These are phyloP conservation scores for Magnusiomyces suaveolens DNA, from an alignment of 1,139 yeast species.

Conservation along the genomic window DNA sequence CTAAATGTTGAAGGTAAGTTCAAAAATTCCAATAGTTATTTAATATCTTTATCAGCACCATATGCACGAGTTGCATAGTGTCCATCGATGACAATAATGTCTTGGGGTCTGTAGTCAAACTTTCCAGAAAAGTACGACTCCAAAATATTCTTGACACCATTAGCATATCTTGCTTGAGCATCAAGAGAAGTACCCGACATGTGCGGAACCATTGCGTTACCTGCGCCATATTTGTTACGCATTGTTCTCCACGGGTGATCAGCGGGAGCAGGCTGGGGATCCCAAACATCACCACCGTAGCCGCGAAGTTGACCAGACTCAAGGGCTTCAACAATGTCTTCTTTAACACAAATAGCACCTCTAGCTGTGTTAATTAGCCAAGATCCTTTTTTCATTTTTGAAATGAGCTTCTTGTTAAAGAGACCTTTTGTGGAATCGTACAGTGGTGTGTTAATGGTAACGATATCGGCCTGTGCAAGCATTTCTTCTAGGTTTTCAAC, in stretches of 20 bases:
- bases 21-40: no score
- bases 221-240: constrained; percentile 57
- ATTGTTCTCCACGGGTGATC: constrained; percentile 71
- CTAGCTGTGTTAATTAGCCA: constrained; percentile 77
- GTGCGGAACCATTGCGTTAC: constrained; percentile 83
- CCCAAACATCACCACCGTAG: constrained; percentile 83
- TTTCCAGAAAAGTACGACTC: constrained; percentile 52
- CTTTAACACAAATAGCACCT: constrained; percentile 66
- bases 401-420: constrained; percentile 54
- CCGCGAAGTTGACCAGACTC: constrained; percentile 61
- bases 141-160: constrained; percentile 58
- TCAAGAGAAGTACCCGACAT: constrained; percentile 72
- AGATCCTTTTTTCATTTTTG: constrained; percentile 69
- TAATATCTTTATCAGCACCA: constrained; percentile 47
- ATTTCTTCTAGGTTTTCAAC: constrained; percentile 57
- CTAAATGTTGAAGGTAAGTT: no score
- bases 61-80: constrained; percentile 66
- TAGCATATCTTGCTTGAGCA: constrained; percentile 67
- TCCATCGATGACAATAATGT: constrained; percentile 63
- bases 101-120: constrained; percentile 61
- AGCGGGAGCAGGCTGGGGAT: constrained; percentile 68
- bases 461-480: constrained; percentile 61
- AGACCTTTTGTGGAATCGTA: constrained; percentile 61
- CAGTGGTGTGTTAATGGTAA: constrained; percentile 70
- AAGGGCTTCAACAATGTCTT: constrained; percentile 70